Conservation (phyloP, 2,329 filamentous ascomycete species). For the Pyricularia sp. region DNA sequence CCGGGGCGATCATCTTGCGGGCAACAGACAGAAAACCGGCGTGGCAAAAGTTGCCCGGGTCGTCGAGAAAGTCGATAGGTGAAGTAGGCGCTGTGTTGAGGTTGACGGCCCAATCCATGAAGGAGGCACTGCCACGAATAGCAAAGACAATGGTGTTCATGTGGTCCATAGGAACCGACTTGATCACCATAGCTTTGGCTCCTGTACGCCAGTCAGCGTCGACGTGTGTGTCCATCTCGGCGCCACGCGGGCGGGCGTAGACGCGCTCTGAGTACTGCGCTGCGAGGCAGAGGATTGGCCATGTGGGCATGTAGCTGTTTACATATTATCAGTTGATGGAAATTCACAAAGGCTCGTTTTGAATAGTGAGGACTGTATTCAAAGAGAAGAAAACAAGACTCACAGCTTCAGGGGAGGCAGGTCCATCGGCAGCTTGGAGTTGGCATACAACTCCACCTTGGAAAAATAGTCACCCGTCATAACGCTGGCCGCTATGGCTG, state of each 20-base stretch:
- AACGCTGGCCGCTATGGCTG: constrained; percentile 19
- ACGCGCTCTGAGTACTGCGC: constrained; percentile 65
- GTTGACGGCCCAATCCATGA: constrained; percentile 82
- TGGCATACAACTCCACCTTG: constrained; percentile 68
- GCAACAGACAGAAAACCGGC: constrained; percentile 68
- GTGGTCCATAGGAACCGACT: constrained; percentile 65
- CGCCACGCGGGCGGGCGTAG: constrained; percentile 50
- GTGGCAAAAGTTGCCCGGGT: constrained; percentile 65
- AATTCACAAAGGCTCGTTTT: constrained; percentile 7
- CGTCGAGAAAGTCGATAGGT: constrained; percentile 62
- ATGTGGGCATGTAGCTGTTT: constrained; percentile 56
- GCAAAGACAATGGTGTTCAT: constrained; percentile 72
- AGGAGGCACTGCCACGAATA: constrained; percentile 65
- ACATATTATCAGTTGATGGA: not conserved
- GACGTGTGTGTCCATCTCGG: constrained; percentile 56
- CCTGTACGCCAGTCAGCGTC: constrained; percentile 58
- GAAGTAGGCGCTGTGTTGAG: constrained; percentile 54
- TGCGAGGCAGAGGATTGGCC: constrained; percentile 64
- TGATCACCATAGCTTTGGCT: constrained; percentile 79
- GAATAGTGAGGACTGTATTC: constrained; percentile 1
- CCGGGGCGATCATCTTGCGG: constrained; percentile 58
- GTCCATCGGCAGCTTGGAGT: constrained; percentile 57
- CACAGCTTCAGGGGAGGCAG: constrained; percentile 57
- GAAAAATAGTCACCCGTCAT: constrained; percentile 49
- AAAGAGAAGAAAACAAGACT: constrained; percentile 3